Conservation (phyloP, 1,284 basidiomycete genomes). For the Serendipita sp. region DNA sequence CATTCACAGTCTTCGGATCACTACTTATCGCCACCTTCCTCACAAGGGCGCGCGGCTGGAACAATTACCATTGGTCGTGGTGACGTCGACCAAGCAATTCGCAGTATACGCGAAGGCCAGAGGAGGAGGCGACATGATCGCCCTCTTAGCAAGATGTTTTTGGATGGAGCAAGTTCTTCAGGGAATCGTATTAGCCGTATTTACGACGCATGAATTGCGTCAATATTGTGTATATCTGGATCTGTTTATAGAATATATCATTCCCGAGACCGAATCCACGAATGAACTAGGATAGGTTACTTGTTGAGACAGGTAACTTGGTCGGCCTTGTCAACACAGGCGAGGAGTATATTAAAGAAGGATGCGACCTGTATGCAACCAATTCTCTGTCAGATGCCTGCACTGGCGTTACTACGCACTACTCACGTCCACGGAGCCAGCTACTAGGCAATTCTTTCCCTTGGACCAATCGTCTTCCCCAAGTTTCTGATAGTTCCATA, state of each 20-base stretch:
- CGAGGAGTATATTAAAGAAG: constrained; percentile 54
- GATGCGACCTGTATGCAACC: constrained; percentile 31
- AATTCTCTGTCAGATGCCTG: background rate
- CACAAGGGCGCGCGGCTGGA: constrained; percentile 29
- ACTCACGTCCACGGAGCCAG: constrained; percentile 49
- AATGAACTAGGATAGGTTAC: background rate
- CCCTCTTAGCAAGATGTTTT: constrained; percentile 61
- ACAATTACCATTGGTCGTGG: constrained; percentile 50
- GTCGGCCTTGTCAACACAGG: constrained; percentile 45
- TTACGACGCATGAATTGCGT: background rate
- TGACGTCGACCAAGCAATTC: constrained; percentile 67
- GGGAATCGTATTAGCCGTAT: background rate
- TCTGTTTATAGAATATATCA: background rate
- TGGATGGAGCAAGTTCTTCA: constrained; percentile 37
- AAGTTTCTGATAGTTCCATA: constrained; percentile 40
- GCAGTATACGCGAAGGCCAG: constrained; percentile 59
- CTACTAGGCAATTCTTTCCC: constrained; percentile 61
- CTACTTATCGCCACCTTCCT: constrained; percentile 20
- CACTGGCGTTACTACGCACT: background rate
- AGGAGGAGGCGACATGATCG: constrained; percentile 34
- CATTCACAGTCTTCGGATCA: background rate
- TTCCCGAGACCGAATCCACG: background rate
- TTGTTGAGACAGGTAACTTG: constrained; percentile 17
- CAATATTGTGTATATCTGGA: background rate
- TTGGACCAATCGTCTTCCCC: constrained; percentile 34